Conservation (phyloP, 495 filamentous ascomycete genomes). For the Massariosphaeria phaeospora region DNA sequence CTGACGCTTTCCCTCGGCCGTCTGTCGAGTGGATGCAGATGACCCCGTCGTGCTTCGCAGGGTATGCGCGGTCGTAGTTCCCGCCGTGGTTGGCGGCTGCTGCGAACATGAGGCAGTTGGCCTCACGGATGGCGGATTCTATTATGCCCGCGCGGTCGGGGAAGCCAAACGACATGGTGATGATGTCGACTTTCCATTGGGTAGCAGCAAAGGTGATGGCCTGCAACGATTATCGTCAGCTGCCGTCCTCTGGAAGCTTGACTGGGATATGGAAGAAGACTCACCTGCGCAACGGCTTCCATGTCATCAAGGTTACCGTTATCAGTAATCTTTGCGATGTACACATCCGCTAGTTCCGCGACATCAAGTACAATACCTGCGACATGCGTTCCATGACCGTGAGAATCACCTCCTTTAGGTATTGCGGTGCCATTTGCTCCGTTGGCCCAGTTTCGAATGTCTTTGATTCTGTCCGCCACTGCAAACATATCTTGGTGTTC, state of each 20-base stretch:
- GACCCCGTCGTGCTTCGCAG: neutral
- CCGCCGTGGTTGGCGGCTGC: neutral
- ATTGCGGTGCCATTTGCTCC: neutral
- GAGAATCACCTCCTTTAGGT: neutral
- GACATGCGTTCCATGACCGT: neutral
- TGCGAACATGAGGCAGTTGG: neutral
- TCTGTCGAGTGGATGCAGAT: slow-evolving; percentile 1
- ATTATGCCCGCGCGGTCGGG: neutral
- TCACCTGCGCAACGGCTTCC: neutral
- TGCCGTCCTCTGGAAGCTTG: neutral
- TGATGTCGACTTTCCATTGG: slow-evolving; percentile 4
- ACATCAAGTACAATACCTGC: neutral
- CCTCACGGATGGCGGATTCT: neutral
- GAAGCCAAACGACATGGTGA: neutral
- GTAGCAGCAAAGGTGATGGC: neutral
- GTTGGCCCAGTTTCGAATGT: neutral
- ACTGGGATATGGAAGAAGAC: neutral
- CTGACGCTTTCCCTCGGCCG: neutral
- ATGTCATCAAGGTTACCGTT: neutral
- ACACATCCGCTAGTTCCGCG: neutral
- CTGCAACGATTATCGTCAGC: neutral
- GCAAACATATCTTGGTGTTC: neutral
- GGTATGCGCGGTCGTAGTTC: neutral
- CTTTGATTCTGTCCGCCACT: neutral
- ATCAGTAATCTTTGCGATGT: neutral